These are phyloP conservation scores for Venustampulla echinocandica DNA, from an alignment of 495 filamentous ascomycete species.

Conservation along the genomic window DNA sequence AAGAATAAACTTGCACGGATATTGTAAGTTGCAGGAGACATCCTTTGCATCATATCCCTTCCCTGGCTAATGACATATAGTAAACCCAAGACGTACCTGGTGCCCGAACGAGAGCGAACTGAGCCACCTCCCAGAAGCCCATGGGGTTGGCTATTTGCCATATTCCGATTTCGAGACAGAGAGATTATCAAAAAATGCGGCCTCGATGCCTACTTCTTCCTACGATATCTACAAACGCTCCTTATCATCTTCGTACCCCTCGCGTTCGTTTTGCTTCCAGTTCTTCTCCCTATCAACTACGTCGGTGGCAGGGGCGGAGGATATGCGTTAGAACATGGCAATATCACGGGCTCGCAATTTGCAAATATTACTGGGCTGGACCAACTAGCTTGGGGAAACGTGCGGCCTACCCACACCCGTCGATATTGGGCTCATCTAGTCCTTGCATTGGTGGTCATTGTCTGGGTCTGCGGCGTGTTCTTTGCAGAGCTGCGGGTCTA, in stretches of 20 bases:
- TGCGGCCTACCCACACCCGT: constrained; percentile 55
- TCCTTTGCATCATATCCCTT: not conserved
- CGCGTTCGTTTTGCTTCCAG: constrained; percentile 68
- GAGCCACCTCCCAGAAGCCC: constrained; percentile 59
- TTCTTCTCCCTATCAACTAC: constrained; percentile 78
- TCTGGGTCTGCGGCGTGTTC: constrained; percentile 82
- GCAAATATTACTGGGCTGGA: constrained; percentile 61
- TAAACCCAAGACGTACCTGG: constrained; percentile 83
- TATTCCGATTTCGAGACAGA: constrained; percentile 72
- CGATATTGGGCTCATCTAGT: constrained; percentile 87
- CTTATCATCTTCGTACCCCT: constrained; percentile 86
- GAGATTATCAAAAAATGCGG: constrained; percentile 93
- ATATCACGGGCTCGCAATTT: constrained; percentile 9
- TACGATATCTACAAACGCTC: constrained; percentile 88
- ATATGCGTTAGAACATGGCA: constrained; percentile 15
- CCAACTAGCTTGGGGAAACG: constrained; percentile 82
- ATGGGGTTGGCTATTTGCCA: constrained; percentile 57
- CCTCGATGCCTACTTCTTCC: constrained; percentile 95
- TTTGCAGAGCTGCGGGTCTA: constrained; percentile 85
- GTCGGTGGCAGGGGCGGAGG: constrained; percentile 55
- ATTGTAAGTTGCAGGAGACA: constrained; percentile 48
- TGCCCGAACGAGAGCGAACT: constrained; percentile 78
- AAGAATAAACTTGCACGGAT: constrained; percentile 73
- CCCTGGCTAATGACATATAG: constrained; percentile 32
- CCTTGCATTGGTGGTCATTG: constrained; percentile 68